These are phyloP conservation scores for Cyclocybe aegerita DNA, from an alignment of 768 basidiomycete species.

Conservation along the genomic window DNA sequence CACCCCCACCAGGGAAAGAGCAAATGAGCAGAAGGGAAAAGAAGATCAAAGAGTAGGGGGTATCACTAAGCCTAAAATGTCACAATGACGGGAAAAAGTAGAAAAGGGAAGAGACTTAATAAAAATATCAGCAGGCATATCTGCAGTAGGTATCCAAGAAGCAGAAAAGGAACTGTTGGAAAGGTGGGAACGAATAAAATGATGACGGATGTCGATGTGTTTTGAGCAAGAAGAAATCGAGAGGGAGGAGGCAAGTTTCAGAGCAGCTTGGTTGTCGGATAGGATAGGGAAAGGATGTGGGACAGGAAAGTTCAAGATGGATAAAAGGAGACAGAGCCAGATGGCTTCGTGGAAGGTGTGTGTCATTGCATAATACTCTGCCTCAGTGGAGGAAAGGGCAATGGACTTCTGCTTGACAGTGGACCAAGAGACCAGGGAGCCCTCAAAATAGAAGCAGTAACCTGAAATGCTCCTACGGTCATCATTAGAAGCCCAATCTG, in stretches of 20 bases:
- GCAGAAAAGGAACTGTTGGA: conserved; percentile 14
- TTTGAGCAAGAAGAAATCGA: conserved; percentile 27
- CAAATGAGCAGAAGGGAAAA: too few species aligned
- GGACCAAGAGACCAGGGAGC: conserved; percentile 29
- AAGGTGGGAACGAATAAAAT: conserved; percentile 34
- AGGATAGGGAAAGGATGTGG: conserved; percentile 16
- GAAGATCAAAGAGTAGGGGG: conserved; percentile 14
- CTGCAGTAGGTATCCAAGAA: conserved; percentile 26
- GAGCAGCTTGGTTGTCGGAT: conserved; percentile 20
- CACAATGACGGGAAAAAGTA: conserved; percentile 12
- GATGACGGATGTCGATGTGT: conserved; percentile 26
- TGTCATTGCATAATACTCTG: conserved; percentile 35
- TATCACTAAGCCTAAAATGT: conserved; percentile 6
- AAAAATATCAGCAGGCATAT: conserved; percentile 39
- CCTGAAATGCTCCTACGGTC: conserved; percentile 29
- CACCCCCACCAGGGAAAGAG: too few species aligned
- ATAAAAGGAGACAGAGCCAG: conserved; percentile 26
- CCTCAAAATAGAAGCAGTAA: conserved; percentile 27
- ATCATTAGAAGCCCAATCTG: conserved; percentile 26
- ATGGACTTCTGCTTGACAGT: conserved; percentile 30
- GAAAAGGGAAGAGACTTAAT: conserved; percentile 31
- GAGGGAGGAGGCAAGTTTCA: conserved; percentile 14
- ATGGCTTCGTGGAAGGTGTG: conserved; percentile 24
- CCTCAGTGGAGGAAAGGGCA: conserved; percentile 31
- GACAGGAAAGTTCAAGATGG: conserved; percentile 2